phyloP scores from a whole-genome alignment of 768 basidiomycete species.

The Amanita muscaria region DNA sequence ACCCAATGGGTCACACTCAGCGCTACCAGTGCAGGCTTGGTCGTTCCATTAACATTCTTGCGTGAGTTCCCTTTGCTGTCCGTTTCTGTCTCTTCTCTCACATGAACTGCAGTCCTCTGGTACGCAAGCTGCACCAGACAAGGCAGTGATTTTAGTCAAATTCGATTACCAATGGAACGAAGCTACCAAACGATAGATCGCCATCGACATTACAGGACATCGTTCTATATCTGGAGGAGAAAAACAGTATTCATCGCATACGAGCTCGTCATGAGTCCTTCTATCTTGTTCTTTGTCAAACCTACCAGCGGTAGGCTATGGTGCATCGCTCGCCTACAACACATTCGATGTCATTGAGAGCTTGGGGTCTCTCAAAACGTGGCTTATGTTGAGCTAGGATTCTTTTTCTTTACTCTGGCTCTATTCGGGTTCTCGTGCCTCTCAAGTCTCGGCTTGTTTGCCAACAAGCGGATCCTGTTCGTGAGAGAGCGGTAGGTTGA shows the following conservation, averaged over 20 bases:
- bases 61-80: slow-evolving; percentile 30
- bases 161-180: slow-evolving; percentile 77
- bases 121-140: slow-evolving; percentile 73
- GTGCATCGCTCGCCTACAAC: slow-evolving; percentile 53
- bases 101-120: slow-evolving; percentile 55
- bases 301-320: slow-evolving; percentile 76
- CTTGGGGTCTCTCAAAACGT: slow-evolving; percentile 52
- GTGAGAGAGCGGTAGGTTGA: slow-evolving; percentile 85
- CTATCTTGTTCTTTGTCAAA: slow-evolving; percentile 93
- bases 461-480: slow-evolving; percentile 91
- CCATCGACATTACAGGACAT: slow-evolving; percentile 38
- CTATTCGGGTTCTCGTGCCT: slow-evolving; percentile 96
- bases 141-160: slow-evolving; percentile 58
- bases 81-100: background rate
- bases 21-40: slow-evolving; percentile 63
- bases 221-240: slow-evolving; percentile 96
- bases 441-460: slow-evolving; percentile 88
- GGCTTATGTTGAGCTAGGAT: slow-evolving; percentile 33
- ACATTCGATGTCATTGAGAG: slow-evolving; percentile 92
- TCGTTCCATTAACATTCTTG: slow-evolving; percentile 63
- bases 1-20: slow-evolving; percentile 78
- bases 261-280: slow-evolving; percentile 94
- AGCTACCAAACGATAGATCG: slow-evolving; percentile 44
- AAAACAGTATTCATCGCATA: slow-evolving; percentile 96
- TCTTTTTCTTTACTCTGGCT: slow-evolving; percentile 97